Base-by-base conservation (phyloP, 2,329 filamentous ascomycete species). In the Neoscytalidium dimidiatum region DNA sequence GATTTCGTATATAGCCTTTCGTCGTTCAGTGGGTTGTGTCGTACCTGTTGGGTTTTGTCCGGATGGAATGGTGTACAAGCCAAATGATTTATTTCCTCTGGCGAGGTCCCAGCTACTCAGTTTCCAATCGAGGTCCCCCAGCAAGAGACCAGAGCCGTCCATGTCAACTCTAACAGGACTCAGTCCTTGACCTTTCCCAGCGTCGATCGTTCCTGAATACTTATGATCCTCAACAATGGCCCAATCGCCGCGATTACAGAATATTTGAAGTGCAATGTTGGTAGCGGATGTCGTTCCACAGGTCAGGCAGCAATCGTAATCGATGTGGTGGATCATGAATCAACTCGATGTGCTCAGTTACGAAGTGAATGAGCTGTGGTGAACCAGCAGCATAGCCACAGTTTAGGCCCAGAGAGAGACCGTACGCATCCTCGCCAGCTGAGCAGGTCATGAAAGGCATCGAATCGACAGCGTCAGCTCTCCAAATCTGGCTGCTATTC, bases 61-160 rank as follows among this genome's bases (percentile, higher is more conserved):
- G 23, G 69, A 71, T n/a, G 74, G 71, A 57, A 76, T 68, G 35
- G 65, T 74, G 67, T 75, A 77, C 38, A 76, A 63, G 8, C 74
- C 33, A 19, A 46, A 66, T 2, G 72, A 71, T 35, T 70, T 73
- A n/a, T 62, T 44, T 14, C 28, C 29, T 2, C 11, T 35, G 2
- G 57, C 52, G 0, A 28, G n/a, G 52, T 75, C 70, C 74, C 74
- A 77, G 8, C 23, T 63, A 0, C 52, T 49, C 2, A 77, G 66
- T 28, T 68, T 66, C 4, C 35, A n/a, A 46, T 72, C 69, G 43
- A 76, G 53, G 26, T 69, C 69, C 5, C 64, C 66, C 17, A 74
- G 72, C 17, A 68, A 29, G 4, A 74, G 64, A 3, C 74, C 74
- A 11, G 69, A 31, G 3, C 69, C 68, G 52, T 76, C 74, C 72